phyloP scores from a whole-genome alignment of 2,329 filamentous ascomycete genomes.

The Escovopsis sp. region DNA sequence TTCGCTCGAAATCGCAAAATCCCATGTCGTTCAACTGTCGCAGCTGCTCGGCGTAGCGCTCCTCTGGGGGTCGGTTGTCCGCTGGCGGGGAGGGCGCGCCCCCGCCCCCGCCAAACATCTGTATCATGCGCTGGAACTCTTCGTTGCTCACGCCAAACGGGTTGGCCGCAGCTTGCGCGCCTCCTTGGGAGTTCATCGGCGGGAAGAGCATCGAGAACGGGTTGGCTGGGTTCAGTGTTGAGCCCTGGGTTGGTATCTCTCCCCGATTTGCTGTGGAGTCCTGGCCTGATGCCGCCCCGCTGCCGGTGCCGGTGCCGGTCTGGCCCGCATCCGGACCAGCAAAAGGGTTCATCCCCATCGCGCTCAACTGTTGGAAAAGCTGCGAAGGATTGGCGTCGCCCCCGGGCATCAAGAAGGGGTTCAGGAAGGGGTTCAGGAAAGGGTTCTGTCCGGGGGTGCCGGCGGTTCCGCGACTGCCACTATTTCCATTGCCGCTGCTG shows the following conservation, averaged over 20 bases:
- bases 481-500: constrained; percentile 14
- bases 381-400: constrained; percentile 13
- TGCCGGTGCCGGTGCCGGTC: constrained; percentile 15
- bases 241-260: constrained; percentile 10
- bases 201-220: constrained; percentile 54
- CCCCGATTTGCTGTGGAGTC: constrained; percentile 11
- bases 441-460: constrained; percentile 23
- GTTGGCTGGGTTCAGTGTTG: constrained; percentile 29
- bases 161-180: constrained; percentile 17
- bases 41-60: constrained; percentile 79
- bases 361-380: constrained; percentile 14
- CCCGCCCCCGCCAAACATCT: constrained; percentile 25
- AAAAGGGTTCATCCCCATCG: constrained; percentile 22
- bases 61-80: constrained; percentile 84
- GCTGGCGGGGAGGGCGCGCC: constrained; percentile 38
- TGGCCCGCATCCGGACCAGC: constrained; percentile 12
- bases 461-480: not conserved
- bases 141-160: constrained; percentile 39
- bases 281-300: constrained; percentile 15
- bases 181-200: constrained; percentile 2
- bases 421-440: constrained; percentile 23
- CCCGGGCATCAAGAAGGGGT: constrained; percentile 12
- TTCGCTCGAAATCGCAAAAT: constrained; percentile 91
- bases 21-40: constrained; percentile 97
- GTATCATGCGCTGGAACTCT: constrained; percentile 38